Base-by-base conservation (phyloP, 306 rosid species). In the Phaseolus lunatus region DNA sequence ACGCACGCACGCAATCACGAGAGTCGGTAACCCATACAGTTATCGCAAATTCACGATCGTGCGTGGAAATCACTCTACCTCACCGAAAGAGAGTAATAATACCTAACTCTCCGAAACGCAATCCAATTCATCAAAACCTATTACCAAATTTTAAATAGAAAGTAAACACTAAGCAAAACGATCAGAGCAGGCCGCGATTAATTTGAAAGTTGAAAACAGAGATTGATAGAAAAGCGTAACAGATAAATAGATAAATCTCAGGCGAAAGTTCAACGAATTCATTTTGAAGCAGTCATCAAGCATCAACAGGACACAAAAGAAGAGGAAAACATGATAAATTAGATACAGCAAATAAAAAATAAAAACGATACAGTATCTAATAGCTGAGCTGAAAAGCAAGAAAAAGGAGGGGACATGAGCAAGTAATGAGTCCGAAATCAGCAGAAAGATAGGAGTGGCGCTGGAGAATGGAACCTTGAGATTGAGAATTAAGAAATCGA, bases 401-500 rank as follows among this genome's bases (percentile, higher is more conserved):
- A 22, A 47, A 29, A n/a, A 37, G 73, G 6, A 16, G 26, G 43
- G 2, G 3, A 7, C 37, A 31, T 12, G 31, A 45, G 37, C 2
- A 19, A 74, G 10, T 67, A 72, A 57, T 10, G 63, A 66, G 59
- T 68, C 10, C 0, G 72, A 73, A 45, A 81, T 56, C 11, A 18
- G 52, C 20, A 64, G 26, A 48, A 0, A 29, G 7, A 45, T 3
- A 8, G 54, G 78, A 67, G 23, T 69, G 5, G 37, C 14, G 45
- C 52, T 31, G 54, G 9, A 67, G 73, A 31, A 15, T 39, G 20
- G 37, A 13, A 43, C 79, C 82, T 75, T 48, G 48, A 3, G 82
- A 81, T n/a, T 58, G 64, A 79, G 70, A 78, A 84, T 68, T 20
- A 65, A 35, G 5, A 62, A 80, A 72, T 44, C 19, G 79, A 75